These are phyloP conservation scores for Sinapis alba DNA, from an alignment of 441 rosid species.

Conservation along the genomic window DNA sequence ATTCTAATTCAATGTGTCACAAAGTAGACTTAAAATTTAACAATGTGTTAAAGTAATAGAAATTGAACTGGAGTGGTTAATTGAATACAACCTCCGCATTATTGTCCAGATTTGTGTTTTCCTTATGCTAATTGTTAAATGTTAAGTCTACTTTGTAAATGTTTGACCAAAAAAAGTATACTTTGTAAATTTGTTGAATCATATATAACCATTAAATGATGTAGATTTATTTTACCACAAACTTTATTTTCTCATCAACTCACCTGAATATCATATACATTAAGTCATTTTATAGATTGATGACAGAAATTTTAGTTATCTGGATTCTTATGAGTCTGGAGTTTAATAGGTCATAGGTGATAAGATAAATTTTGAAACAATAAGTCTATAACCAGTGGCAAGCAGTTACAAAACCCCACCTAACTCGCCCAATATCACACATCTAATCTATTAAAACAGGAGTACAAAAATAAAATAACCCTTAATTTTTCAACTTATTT, in stretches of 20 bases:
- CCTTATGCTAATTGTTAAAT: neutral
- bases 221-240: neutral
- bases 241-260: too few relatives aligned
- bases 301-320: neutral
- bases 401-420: slow-evolving; percentile 31
- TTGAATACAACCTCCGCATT: neutral
- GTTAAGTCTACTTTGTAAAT: neutral
- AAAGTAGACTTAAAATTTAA: too few relatives aligned
- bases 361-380: slow-evolving; percentile 20
- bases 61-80: neutral
- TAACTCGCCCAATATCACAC: slow-evolving; percentile 25
- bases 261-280: too few relatives aligned
- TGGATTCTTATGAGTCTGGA: neutral
- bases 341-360: slow-evolving; percentile 18
- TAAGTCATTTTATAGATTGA: neutral
- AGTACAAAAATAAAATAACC: too few relatives aligned
- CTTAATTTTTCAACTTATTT: too few relatives aligned
- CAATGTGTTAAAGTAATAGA: neutral
- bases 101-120: neutral
- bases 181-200: neutral
- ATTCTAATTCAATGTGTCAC: too few relatives aligned
- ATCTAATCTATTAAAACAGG: too few relatives aligned
- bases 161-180: too few relatives aligned
- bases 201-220: neutral
- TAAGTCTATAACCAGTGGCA: slow-evolving; percentile 17